A percentile compares a stretch with the other conserved stretches of the same genome.
Conservation (phyloP, 2,329 filamentous ascomycete species). For the Aphanoascus verrucosus region DNA sequence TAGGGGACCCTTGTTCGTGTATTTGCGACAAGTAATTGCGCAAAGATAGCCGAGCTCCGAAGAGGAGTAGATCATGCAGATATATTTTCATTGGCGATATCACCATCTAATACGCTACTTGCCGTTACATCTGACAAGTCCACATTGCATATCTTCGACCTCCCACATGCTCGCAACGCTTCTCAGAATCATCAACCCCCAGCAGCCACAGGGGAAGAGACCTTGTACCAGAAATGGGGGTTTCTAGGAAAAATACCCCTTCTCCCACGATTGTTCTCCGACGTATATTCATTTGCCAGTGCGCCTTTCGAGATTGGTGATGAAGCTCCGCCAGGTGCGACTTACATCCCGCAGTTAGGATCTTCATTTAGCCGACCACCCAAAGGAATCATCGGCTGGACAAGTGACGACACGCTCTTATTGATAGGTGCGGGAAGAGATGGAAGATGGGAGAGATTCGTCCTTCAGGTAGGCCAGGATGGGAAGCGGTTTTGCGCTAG, state of each 20-base stretch:
- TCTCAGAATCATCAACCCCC: conserved; percentile 22
- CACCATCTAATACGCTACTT: conserved; percentile 64
- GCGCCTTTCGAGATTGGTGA: conserved; percentile 74
- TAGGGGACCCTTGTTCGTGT: conserved; percentile 80
- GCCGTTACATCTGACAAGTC: conserved; percentile 96
- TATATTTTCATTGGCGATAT: conserved; percentile 81
- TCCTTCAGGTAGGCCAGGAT: conserved; percentile 52
- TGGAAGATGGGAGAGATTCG: conserved; percentile 79
- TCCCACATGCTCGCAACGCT: conserved; percentile 43
- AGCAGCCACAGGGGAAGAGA: conserved; percentile 30
- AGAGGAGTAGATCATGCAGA: conserved; percentile 79
- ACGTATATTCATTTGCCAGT: conserved; percentile 75
- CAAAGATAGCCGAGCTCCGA: conserved; percentile 71
- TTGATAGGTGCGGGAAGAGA: conserved; percentile 71
- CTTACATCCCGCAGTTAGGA: conserved; percentile 41
- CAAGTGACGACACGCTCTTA: conserved; percentile 59
- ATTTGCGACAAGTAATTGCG: conserved; percentile 69
- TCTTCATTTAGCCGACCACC: conserved; percentile 50
- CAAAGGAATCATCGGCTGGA: conserved; percentile 82
- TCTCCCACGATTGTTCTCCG: conserved; percentile 77
- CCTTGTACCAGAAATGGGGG: conserved; percentile 67
- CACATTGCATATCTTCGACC: conserved; percentile 86
- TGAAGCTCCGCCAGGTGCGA: conserved; percentile 43
- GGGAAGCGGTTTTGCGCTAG: conserved; percentile 56
- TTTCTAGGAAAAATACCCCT: conserved; percentile 72